Percentiles rank a stretch among this genome's conserved stretches.
Conservation (phyloP, 345 rosid species). For the Salix dunnii region DNA sequence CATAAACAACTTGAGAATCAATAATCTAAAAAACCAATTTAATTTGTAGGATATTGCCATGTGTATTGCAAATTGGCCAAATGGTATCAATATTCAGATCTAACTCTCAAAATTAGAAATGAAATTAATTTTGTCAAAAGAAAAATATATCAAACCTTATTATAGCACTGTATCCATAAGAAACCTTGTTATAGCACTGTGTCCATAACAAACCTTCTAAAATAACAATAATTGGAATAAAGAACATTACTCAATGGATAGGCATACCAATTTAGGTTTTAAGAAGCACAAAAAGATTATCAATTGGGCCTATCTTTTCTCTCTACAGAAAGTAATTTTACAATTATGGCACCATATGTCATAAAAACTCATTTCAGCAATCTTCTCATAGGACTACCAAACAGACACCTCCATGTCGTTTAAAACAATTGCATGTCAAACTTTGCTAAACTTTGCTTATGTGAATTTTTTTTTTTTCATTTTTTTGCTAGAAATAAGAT, state of each 20-base stretch:
- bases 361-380: background rate
- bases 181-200: no score
- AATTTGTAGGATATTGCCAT: no score
- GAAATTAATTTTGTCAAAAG: no score
- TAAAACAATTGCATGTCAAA: background rate
- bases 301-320: background rate
- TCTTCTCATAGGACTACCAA: background rate
- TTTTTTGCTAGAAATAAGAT: background rate
- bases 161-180: no score
- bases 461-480: no score
- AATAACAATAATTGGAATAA: background rate
- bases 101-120: no score
- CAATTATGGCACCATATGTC: background rate
- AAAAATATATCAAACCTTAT: no score
- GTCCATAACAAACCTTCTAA: no score
- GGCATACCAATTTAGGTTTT: background rate
- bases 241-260: background rate
- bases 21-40: no score
- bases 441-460: background rate
- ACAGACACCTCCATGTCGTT: background rate
- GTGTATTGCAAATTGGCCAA: no score
- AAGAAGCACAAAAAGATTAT: background rate
- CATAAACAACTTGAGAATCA: no score
- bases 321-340: background rate
- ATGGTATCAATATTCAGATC: no score